These are phyloP conservation scores for Syzygium grande DNA, from an alignment of 345 rosid genomes.

Conservation along the genomic window DNA sequence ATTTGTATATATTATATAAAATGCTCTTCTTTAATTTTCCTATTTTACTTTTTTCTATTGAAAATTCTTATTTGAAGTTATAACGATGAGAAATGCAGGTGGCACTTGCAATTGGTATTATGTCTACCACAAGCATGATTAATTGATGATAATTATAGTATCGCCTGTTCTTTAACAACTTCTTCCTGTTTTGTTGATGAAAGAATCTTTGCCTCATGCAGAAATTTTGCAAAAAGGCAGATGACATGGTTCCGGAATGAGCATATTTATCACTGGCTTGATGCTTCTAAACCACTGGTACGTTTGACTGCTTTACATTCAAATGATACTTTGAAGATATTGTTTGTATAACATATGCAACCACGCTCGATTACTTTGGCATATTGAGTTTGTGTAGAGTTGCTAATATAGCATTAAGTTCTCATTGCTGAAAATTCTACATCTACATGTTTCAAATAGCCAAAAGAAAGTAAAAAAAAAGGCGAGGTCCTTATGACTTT, in stretches of 20 bases:
- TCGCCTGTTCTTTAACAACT: not conserved
- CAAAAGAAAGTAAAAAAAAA: not conserved
- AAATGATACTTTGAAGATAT: not conserved
- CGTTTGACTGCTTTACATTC: not conserved
- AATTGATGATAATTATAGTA: not conserved
- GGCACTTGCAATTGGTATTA: not conserved
- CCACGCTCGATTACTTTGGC: not conserved
- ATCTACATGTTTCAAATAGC: not conserved
- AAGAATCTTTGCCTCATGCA: slow-evolving; percentile 13
- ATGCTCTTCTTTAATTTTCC: not conserved
- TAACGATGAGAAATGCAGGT: not conserved
- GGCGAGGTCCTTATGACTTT: not conserved
- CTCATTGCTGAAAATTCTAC: not conserved
- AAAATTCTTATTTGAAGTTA: not conserved
- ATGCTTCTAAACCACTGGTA: slow-evolving; percentile 88
- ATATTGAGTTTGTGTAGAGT: not conserved
- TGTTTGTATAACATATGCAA: not conserved
- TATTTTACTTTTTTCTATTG: not conserved
- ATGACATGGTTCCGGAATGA: slow-evolving; percentile 91
- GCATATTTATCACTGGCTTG: slow-evolving; percentile 80
- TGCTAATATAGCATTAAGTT: not conserved
- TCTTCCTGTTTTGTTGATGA: not conserved
- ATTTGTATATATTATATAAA: not conserved
- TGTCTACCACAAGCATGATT: not conserved
- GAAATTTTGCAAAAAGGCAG: slow-evolving; percentile 95